Base-by-base conservation (phyloP, 495 filamentous ascomycete species). In the Penicillium herquei region DNA sequence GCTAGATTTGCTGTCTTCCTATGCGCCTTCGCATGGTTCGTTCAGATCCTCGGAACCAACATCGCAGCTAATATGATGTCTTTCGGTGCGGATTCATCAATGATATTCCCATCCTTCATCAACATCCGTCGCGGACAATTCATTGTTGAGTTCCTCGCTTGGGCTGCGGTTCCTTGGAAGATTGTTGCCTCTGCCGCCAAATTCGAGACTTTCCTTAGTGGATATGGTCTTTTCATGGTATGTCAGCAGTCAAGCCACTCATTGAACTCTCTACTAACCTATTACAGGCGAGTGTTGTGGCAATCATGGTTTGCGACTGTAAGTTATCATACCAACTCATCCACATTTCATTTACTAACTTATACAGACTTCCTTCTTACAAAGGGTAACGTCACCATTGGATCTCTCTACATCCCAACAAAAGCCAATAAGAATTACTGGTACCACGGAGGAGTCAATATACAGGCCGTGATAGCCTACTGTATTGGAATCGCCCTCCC, bases 11-110 rank as follows among this genome's bases (percentile, higher is more conserved):
- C 49, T 16, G 13, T 51, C n/a, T 51, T 51, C 49, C 37, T 51
- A 6, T 51, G 49, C 14, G 49, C 49, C 11, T 39, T 51, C n/a
- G 49, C 49, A 51, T 51, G 49, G 49, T 41, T 51, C 4, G 37
- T 51, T 21, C 49, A 51, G 21, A 51, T 51, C n/a, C 49, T 51
- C 5, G 49, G 49, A n/a, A 51, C 49, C 2, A 51, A 51, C 49
- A 51, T 51, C 18, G 49, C 49, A 1, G 49, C 49, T 11, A 51
- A 51, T 8, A 51, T 51, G 49, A 51, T 51, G 34, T 51, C 49
- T 10, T 51, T 51, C 18, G 49, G 49, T 13, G 32, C 49, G 12
- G 49, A 51, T 12, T 34, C 49, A 32, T 32, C 49, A n/a, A 51
- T 51, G 49, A 6, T 51, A 7, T 41, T 39, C 13, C 49, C 49